Evolutionary conservation across 371 early-diverging fungal species (phyloP).

Genomic region (Entomophthora muscae): DNA sequence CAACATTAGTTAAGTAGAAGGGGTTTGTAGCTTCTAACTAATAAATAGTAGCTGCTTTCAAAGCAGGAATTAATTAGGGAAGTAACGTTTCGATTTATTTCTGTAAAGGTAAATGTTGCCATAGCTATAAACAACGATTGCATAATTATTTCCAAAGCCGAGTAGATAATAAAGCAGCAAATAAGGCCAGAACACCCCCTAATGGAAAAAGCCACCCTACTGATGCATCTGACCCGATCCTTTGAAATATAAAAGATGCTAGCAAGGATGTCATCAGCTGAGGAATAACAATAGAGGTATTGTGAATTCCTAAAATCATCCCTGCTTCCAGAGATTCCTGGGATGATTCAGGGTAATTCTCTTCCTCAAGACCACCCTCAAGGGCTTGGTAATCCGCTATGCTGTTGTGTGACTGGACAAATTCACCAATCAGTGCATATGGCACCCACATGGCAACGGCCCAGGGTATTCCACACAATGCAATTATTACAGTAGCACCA

Average conservation of each 20-base stretch:
- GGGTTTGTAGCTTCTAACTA: too few species aligned
- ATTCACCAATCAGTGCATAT: constrained; percentile 77
- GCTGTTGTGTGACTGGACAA: constrained; percentile 16
- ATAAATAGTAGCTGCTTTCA: too few species aligned
- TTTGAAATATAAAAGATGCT: constrained; percentile 52
- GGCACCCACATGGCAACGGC: constrained; percentile 84
- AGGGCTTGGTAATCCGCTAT: not conserved
- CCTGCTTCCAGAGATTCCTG: constrained; percentile 41
- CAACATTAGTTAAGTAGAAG: too few species aligned
- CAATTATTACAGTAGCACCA: constrained; percentile 47
- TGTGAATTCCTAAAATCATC: constrained; percentile 78
- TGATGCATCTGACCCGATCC: constrained; percentile 21
- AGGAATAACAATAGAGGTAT: constrained; percentile 83
- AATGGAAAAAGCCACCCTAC: constrained; percentile 28
- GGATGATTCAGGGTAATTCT: constrained; percentile 12
- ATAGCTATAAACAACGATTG: too few species aligned
- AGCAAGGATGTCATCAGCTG: constrained; percentile 69
- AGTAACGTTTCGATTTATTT: too few species aligned
- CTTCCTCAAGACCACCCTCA: not conserved
- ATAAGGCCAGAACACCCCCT: constrained; percentile 33
- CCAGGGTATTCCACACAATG: constrained; percentile 68
- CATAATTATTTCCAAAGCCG: too few species aligned
- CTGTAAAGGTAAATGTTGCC: too few species aligned
- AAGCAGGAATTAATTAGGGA: too few species aligned
- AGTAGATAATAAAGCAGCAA: constrained; percentile 21